Evolutionary conservation across 2,329 filamentous ascomycete genomes (phyloP).

Genomic region (Alternaria angustiovoidea): DNA sequence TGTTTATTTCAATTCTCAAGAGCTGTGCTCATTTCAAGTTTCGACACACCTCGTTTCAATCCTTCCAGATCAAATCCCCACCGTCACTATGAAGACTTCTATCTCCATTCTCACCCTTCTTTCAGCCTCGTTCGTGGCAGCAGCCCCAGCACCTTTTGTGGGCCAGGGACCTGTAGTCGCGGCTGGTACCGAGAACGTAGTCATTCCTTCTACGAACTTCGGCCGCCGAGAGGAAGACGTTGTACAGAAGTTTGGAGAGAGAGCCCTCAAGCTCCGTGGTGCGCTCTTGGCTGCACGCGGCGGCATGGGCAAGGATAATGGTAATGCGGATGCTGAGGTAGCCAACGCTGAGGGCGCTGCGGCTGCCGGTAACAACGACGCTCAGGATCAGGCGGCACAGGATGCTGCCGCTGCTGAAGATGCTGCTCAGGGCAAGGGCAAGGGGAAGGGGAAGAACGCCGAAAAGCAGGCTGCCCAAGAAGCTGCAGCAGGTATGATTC

Average conservation of each 20-base stretch:
- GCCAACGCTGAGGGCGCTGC: constrained; percentile 9
- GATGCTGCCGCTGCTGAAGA: constrained; percentile 12
- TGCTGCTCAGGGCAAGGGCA: constrained; percentile 15
- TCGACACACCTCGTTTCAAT: constrained; percentile 36
- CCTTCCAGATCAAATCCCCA: constrained; percentile 16
- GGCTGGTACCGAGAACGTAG: constrained; percentile 32
- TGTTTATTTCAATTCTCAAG: constrained; percentile 38
- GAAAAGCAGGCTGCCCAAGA: constrained; percentile 11
- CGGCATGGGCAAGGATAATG: constrained; percentile 18
- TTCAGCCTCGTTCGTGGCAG: constrained; percentile 44
- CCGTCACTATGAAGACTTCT: constrained; percentile 46
- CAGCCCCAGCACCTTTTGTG: constrained; percentile 42
- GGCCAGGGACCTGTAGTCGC: constrained; percentile 39
- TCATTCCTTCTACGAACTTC: constrained; percentile 31
- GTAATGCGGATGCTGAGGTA: constrained; percentile 8
- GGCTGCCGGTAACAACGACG: constrained; percentile 9
- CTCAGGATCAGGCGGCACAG: constrained; percentile 17
- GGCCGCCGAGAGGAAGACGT: constrained; percentile 29
- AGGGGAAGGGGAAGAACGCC: constrained; percentile 14
- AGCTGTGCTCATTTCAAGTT: constrained; percentile 48
- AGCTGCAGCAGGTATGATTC: constrained; percentile 6
- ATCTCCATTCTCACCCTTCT: constrained; percentile 46
- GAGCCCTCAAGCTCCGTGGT: constrained; percentile 37
- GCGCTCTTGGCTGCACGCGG: constrained; percentile 33
- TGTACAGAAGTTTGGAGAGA: constrained; percentile 37